A percentile compares a stretch with the other conserved stretches of the same genome.
phyloP scores from a whole-genome alignment of 306 rosid genomes.

The Fagus crenata region DNA sequence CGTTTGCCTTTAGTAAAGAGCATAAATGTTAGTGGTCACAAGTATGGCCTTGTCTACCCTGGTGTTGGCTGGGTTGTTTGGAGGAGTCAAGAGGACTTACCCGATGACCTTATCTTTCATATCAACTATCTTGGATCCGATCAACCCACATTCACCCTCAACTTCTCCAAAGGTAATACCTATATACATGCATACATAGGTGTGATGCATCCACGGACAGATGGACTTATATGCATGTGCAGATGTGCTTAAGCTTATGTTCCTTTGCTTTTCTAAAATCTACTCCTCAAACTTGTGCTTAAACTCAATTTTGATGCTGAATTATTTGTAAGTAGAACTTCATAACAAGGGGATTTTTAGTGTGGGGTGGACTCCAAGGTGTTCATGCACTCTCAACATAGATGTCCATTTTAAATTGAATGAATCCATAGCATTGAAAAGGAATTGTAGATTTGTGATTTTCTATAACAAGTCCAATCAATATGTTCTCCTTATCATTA shows the following conservation, averaged over 20 bases:
- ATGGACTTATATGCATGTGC: neutral
- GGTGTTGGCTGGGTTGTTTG: conserved; percentile 63
- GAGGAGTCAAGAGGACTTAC: conserved; percentile 55
- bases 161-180: conserved; percentile 54
- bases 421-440: neutral
- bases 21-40: conserved; percentile 58
- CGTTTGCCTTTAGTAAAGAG: conserved; percentile 53
- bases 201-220: neutral
- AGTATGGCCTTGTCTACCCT: conserved; percentile 60
- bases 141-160: conserved; percentile 62
- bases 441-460: neutral
- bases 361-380: no score
- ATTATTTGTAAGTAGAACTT: neutral
- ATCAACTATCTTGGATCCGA: conserved; percentile 62
- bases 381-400: neutral
- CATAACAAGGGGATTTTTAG: no score
- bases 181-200: no score
- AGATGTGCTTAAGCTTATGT: neutral
- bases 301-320: neutral
- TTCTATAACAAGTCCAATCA: neutral
- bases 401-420: neutral
- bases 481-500: neutral
- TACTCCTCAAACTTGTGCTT: neutral
- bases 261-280: neutral
- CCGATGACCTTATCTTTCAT: conserved; percentile 53